Base-by-base conservation (phyloP, 305 asterid genomes). In the Striga hermonthica region DNA sequence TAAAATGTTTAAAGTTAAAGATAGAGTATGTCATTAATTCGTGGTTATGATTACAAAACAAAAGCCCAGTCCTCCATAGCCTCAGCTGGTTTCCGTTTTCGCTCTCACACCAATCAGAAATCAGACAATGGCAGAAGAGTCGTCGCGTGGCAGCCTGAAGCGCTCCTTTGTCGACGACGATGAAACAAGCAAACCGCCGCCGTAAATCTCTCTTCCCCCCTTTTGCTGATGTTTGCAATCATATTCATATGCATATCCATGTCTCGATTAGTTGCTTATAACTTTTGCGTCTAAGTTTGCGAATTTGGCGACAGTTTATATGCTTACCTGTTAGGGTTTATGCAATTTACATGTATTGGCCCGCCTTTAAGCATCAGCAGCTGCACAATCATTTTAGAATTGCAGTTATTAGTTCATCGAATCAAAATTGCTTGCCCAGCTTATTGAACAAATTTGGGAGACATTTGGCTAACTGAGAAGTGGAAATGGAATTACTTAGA, bases 151-250 rank as follows among this genome's bases (percentile, higher is more conserved):
- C 62, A 70, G 53, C 78, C 74, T 74, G 68, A 88, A 86, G 76
- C 94, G 94, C 64, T 43, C 91, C 56, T 82, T 85, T 31, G 60
- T 73, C 68, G 96, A 86, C 47, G 96, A 83, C 69, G 83, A 76
- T 3, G 83, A 74, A 22, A 82, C 94, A 47, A 69, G 57, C 69
- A 86, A 76, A 57, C 73, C 78, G 2, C 81, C 87, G 22, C 69
- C 77, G 96, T 88, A 81, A 79, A 0, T 65, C 11, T 62, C 71
- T 16, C 0, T 34, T 9, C 59, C 65, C 59, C 15, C 50, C 50
- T 34, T 48, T 62, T 48, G n/a, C n/a, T 12, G 49, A 7, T 40
- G 58, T 40, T 2, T 49, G 13, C 47, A 50, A 53, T 38, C 65
- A 14, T 43, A 47, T 57, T 11, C 62, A n/a, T 65, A 4, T 14